Conservation (phyloP, 352 stramenopile genomes). For the Plasmopara viticola region DNA sequence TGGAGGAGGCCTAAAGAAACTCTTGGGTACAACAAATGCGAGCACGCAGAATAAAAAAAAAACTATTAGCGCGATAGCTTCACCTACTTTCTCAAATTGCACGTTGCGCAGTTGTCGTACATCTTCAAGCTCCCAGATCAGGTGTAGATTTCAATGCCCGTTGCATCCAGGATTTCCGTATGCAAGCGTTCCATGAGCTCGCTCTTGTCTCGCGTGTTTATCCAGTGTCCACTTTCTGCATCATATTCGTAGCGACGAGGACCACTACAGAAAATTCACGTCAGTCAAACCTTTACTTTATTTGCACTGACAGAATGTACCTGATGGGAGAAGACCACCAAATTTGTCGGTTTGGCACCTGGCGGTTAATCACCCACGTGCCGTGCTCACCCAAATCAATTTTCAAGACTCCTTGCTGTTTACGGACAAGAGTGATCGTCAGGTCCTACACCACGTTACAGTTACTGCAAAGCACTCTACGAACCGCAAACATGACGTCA, state of each 20-base stretch:
- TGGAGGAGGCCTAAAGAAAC: conserved; percentile 2
- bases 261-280: conserved; percentile 33
- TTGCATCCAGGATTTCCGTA: conserved; percentile 69
- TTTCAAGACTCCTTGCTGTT: conserved; percentile 93
- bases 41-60: no score
- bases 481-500: conserved; percentile 70
- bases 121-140: conserved; percentile 12
- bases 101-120: background rate
- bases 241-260: conserved; percentile 89
- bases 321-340: conserved; percentile 96
- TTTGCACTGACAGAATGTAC: conserved; percentile 18
- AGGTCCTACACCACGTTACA: background rate
- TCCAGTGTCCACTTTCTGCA: conserved; percentile 51
- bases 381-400: conserved; percentile 90
- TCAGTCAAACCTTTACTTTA: conserved; percentile 2
- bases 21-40: no score
- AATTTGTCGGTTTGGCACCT: conserved; percentile 95
- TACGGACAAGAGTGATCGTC: background rate
- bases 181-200: conserved; percentile 71
- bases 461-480: conserved; percentile 8
- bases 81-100: background rate
- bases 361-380: conserved; percentile 97
- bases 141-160: conserved; percentile 75
- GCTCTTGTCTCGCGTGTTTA: conserved; percentile 74
- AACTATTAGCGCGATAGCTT: no score